Evolutionary conservation across 192 early-diverging fungal species (phyloP), one percentile per base, ranked within the genome.

Genomic region (Coemansia sp.): DNA sequence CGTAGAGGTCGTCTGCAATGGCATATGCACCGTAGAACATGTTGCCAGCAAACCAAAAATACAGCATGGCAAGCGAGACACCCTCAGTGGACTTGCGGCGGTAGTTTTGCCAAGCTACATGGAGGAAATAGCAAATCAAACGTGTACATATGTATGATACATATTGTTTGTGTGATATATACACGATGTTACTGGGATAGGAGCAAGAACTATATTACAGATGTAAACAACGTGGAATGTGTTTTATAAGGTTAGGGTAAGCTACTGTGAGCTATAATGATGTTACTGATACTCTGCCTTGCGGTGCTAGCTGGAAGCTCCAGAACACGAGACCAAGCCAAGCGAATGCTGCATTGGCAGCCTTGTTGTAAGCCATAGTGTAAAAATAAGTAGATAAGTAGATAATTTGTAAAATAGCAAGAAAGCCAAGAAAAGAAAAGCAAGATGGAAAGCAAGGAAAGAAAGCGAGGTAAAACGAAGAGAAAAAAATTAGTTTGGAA

Each of bases 301-400:
- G 72, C 28, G 72, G 72, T 48, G 72, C 72, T 3, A 75, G 72
- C 34, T 75, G 72, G 37, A 75, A 60, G 60, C 65, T 69, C 72
- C 72, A 75, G 23, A 75, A 69, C 5, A 67, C 44, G 38, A 75
- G 60, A 0, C 72, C 72, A 3, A 75, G 55, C 72, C 72, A 75
- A 4, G 72, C 72, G 34, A 64, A 75, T 2, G 50, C 56, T 14
- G 36, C 44, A 15, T 75, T 64, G 7, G 72, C 65, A 17, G 61
- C 47, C 36, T 59, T 52, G 50, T 75, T 75, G 39, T 75, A 75
- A 4, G 53, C 52, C 72, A 75, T 75, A 5, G 26, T 56, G 26
- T 18, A 38, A n/a, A 1, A 17, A 38, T 1, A 38, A 6, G n/a
- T 3, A 14, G 26, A 5, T 18, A 42, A 46, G 19, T 29, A 29